Base-by-base conservation (phyloP, 495 filamentous ascomycete species). In the Penicillium canescens region DNA sequence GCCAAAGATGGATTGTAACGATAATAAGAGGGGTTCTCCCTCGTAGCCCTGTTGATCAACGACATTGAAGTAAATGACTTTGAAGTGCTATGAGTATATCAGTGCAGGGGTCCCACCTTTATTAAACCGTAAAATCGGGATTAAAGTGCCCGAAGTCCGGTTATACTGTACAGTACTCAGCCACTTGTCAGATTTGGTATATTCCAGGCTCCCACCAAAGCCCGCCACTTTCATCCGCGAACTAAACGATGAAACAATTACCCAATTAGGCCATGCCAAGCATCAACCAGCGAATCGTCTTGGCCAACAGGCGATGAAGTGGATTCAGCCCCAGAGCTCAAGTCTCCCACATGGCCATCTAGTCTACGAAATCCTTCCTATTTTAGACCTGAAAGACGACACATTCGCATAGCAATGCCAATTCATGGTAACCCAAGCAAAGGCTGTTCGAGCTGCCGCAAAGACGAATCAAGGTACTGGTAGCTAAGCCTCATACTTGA, bases 1-100 rank as follows among this genome's bases (percentile, higher is more conserved):
- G 68, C 59, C 5, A 79, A 28, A 0, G 75, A 81, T 6, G 81
- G 80, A 9, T 78, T 18, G 55, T 84, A 85, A 14, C 73, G 57
- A 67, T 81, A 84, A 37, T 38, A 52, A 1, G 57, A 59, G 23
- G 2, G 13, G 34, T 37, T 24, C 23, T 44, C 50, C 3, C 18
- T 16, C 6, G n/a, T 6, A 11, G 18, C 34, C 18, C 24, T 23
- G 7, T n/a, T 23, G 23, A 43, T 23, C 1, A 50, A 9, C 41
- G 13, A 9, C 26, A 42, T 50, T 23, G 11, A 18, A 28, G 18
- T 6, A 13, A 13, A 5, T 41, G 9, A 9, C 6, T 7, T 9
- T 10, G 7, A 31, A 31, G 9, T 6, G 28, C 28, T 31, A 1
- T 18, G 18, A 10, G 8, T 31, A 7, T 2, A 31, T 31, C 28